Evolutionary conservation across 371 early-diverging fungal genomes (phyloP).

Genomic region (Dentiscutata heterogama): DNA sequence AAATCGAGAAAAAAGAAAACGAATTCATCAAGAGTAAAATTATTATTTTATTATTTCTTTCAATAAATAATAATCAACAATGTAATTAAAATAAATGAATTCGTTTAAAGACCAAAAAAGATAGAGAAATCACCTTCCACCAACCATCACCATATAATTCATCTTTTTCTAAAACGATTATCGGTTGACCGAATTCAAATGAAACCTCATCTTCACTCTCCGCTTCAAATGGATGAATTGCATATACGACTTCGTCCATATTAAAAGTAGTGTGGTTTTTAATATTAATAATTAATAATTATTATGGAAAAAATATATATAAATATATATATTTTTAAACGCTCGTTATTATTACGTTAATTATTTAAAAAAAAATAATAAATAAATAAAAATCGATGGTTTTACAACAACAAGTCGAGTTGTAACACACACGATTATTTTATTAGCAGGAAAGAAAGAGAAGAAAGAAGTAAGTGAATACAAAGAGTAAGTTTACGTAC

Average conservation of each 20-base stretch:
- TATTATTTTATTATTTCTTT: not conserved
- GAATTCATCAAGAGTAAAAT: not conserved
- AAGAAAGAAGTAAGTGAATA: no score
- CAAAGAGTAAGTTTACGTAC: no score
- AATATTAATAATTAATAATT: no score
- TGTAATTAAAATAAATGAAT: not conserved
- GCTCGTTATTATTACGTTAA: no score
- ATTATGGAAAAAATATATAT: no score
- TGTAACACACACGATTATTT: no score
- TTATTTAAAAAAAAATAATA: no score
- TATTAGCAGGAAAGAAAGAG: no score
- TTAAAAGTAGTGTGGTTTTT: not conserved
- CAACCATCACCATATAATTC: conserved; percentile 86
- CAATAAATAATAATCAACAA: no score
- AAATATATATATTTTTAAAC: no score
- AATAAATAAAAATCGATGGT: no score
- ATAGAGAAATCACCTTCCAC: conserved; percentile 79
- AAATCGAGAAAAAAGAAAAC: not conserved
- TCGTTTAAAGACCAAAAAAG: not conserved
- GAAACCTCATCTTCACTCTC: conserved; percentile 84
- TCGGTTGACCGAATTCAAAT: conserved; percentile 74
- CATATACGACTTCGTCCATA: conserved; percentile 64
- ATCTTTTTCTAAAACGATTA: conserved; percentile 81
- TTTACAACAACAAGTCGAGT: no score
- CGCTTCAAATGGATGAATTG: conserved; percentile 72